phyloP scores from a whole-genome alignment of 2,329 filamentous ascomycete species.

The Metarhizium humberi region DNA sequence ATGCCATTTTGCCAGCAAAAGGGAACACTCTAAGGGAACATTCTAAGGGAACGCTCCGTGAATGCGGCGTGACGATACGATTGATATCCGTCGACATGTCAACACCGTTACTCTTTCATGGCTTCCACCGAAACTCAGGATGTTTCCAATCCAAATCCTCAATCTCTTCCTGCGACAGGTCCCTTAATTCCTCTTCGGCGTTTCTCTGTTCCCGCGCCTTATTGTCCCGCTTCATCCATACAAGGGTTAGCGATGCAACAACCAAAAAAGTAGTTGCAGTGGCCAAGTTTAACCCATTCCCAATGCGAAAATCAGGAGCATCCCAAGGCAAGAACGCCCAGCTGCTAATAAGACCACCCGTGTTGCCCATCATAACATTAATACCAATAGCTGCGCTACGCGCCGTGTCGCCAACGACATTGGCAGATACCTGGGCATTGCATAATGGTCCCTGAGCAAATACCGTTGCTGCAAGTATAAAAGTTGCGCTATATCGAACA shows the following conservation, averaged over 20 bases:
- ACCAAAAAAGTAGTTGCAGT: constrained; percentile 43
- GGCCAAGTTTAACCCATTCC: constrained; percentile 61
- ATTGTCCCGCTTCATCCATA: constrained; percentile 57
- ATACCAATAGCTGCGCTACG: constrained; percentile 56
- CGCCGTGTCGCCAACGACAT: constrained; percentile 63
- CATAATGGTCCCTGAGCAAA: constrained; percentile 56
- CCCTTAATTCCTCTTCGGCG: constrained; percentile 36
- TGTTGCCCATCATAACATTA: constrained; percentile 61
- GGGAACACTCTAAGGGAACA: no score
- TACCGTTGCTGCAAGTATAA: constrained; percentile 55
- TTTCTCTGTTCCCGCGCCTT: constrained; percentile 22
- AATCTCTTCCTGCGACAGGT: constrained; percentile 41
- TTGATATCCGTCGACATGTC: no score
- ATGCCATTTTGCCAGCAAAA: no score
- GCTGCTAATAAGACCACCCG: constrained; percentile 57
- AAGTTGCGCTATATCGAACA: constrained; percentile 62
- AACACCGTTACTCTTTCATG: no score
- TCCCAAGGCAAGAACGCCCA: constrained; percentile 58
- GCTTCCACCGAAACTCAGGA: constrained; percentile 51
- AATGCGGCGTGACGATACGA: no score
- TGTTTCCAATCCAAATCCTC: constrained; percentile 58
- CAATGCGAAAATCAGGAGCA: constrained; percentile 57
- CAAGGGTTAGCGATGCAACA: constrained; percentile 35
- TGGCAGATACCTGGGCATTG: constrained; percentile 59
- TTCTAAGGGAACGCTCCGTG: no score